Percentiles rank a stretch among this genome's conserved stretches.
These are phyloP conservation scores for Aphanomyces invadans DNA, from an alignment of 352 stramenopile genomes.

Conservation along the genomic window DNA sequence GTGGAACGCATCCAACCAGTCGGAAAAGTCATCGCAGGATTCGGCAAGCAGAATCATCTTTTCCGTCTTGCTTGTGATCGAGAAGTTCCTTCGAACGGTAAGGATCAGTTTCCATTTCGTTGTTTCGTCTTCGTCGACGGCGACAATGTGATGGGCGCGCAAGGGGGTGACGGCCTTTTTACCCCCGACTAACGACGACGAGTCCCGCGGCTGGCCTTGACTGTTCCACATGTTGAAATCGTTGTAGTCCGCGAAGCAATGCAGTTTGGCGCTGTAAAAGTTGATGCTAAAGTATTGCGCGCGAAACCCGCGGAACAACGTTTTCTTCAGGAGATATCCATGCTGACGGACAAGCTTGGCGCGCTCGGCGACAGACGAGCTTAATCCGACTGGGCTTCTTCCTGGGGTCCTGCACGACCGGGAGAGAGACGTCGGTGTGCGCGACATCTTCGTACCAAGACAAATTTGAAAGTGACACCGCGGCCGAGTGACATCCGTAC, in stretches of 20 bases:
- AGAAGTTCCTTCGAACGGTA: conserved; percentile 10
- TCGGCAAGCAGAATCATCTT: conserved; percentile 19
- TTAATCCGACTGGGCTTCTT: neutral
- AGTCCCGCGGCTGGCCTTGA: conserved; percentile 12
- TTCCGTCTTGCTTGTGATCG: conserved; percentile 3
- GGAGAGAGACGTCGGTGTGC: neutral
- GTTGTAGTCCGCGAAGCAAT: conserved; percentile 16
- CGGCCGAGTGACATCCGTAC: no score
- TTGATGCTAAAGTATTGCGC: conserved; percentile 23
- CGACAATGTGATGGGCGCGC: conserved; percentile 6
- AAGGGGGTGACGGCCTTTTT: neutral
- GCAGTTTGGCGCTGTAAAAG: conserved; percentile 9
- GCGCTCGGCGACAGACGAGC: neutral
- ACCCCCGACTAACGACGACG: neutral
- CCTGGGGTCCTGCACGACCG: neutral
- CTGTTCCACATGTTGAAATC: conserved; percentile 19
- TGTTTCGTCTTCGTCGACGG: conserved; percentile 14
- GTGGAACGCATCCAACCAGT: conserved; percentile 22
- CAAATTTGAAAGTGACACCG: neutral
- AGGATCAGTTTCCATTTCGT: conserved; percentile 6
- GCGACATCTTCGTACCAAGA: neutral
- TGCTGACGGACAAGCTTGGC: conserved; percentile 17
- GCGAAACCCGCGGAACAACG: conserved; percentile 1
- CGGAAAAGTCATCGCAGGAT: neutral
- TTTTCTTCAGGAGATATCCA: conserved; percentile 18